Base-by-base conservation (phyloP, 2,329 filamentous ascomycete genomes). In the Penicillium freii region DNA sequence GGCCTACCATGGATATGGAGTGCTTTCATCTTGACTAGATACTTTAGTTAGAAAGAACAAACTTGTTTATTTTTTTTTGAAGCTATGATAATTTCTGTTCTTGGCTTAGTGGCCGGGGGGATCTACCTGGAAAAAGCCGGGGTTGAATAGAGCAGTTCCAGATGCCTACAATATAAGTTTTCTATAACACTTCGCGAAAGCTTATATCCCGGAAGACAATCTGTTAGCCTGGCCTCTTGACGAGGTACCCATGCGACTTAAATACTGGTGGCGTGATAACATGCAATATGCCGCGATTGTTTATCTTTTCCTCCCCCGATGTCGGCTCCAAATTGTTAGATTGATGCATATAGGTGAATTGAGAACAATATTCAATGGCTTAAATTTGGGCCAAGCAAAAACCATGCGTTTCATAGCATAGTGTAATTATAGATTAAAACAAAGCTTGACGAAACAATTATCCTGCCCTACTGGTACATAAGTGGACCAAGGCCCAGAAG, bases 211-310 rank as follows among this genome's bases (percentile, higher is more conserved):
- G 3, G 63, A 73, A n/a, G 64, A 73, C 5, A 63, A 72, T 29
- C 76, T 79, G 1, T 72, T 84, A 31, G 78, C 78, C 31, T 87
- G 84, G 60, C 78, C 81, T 6, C 64, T 78, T 9, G 69, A 70
- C 5, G 65, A 81, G 53, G 60, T 33, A 33, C 4, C 10, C 21
- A 62, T 9, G 19, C 56, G 6, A 38, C 21, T 38, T 19, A n/a
- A 5, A 31, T 33, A 51, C 42, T n/a, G 58, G 56, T 29, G 60
- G 58, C 39, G 52, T 61, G 40, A 60, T 61, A 27, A 56, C 13
- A 31, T 44, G 46, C 51, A 27, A 56, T 10, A 25, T 44, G 46
- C 51, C 27, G 50, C 51, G 33, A 45, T 50, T 23, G 45, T 42
- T 29, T n/a, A 44, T 54, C 17, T 9, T 43, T 42, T 21, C 23